These are phyloP conservation scores for Cladosporium phlei DNA, from an alignment of 2,329 filamentous ascomycete species.

Conservation along the genomic window DNA sequence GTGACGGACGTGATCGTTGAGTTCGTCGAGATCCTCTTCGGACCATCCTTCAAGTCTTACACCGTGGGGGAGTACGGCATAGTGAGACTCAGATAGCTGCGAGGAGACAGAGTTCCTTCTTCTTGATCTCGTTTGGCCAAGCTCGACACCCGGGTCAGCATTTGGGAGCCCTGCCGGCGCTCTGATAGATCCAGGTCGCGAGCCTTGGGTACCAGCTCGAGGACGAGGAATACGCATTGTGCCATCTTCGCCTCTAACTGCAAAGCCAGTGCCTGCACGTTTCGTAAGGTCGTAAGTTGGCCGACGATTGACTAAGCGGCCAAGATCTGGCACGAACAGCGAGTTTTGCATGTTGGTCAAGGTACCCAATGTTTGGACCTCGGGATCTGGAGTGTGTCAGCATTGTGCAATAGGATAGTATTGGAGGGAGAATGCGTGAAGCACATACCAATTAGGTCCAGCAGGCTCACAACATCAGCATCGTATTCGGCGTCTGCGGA, in stretches of 20 bases:
- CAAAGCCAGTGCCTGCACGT: slow-evolving; percentile 28
- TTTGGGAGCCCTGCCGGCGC: not conserved
- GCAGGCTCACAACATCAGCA: slow-evolving; percentile 58
- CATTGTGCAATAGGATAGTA: slow-evolving; percentile 5
- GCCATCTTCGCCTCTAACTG: not conserved
- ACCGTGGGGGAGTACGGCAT: slow-evolving; percentile 74
- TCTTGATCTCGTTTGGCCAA: not conserved
- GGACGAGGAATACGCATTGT: slow-evolving; percentile 2
- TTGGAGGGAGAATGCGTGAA: not conserved
- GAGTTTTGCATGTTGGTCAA: slow-evolving; percentile 89
- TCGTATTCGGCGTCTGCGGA: slow-evolving; percentile 48
- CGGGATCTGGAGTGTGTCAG: slow-evolving; percentile 58
- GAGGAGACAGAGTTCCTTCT: slow-evolving; percentile 57
- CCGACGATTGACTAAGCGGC: slow-evolving; percentile 66
- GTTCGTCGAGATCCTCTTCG: slow-evolving; percentile 65
- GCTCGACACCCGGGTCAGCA: not conserved
- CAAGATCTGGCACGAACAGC: slow-evolving; percentile 78
- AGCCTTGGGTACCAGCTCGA: slow-evolving; percentile 6
- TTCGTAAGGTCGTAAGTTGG: slow-evolving; percentile 72
- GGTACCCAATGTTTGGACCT: slow-evolving; percentile 76
- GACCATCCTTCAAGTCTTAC: slow-evolving; percentile 69
- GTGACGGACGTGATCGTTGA: slow-evolving; percentile 83
- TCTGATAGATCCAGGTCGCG: not conserved
- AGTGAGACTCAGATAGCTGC: slow-evolving; percentile 63
- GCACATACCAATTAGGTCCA: slow-evolving; percentile 63